Conservation (phyloP, 164 flowering plant species). For the Magnolia officinalis region DNA sequence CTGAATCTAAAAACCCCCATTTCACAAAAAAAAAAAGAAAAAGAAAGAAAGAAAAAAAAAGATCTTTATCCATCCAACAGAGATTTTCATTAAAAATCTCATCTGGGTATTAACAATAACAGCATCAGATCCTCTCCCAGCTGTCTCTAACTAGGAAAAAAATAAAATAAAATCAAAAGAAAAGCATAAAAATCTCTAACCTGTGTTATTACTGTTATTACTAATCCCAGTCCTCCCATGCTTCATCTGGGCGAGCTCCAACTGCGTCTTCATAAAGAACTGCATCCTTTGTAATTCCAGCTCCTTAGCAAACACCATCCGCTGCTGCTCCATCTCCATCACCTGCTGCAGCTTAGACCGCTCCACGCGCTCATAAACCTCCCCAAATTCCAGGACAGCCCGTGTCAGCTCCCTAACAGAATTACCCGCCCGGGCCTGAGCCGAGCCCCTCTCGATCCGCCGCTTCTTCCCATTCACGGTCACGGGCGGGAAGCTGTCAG, state of each 20-base stretch:
- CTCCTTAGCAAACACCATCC: slow-evolving; percentile 83
- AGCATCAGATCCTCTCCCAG: slow-evolving; percentile 1
- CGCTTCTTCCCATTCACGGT: slow-evolving; percentile 26
- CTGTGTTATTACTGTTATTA: slow-evolving; percentile 36
- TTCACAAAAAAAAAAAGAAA: neutral
- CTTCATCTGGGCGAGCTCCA: slow-evolving; percentile 75
- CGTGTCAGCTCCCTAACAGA: slow-evolving; percentile 54
- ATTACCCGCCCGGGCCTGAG: slow-evolving; percentile 24
- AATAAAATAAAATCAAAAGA: neutral
- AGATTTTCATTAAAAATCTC: slow-evolving; percentile 1
- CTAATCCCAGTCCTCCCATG: slow-evolving; percentile 25
- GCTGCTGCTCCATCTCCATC: slow-evolving; percentile 88
- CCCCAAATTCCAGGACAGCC: slow-evolving; percentile 73
- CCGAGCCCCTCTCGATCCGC: slow-evolving; percentile 18
- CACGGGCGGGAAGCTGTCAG: slow-evolving; percentile 45
- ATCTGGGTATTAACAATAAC: neutral
- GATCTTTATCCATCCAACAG: neutral
- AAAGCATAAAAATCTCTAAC: slow-evolving; percentile 11
- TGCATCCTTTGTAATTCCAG: slow-evolving; percentile 91
- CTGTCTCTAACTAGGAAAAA: neutral
- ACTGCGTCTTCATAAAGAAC: slow-evolving; percentile 74
- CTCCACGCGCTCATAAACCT: slow-evolving; percentile 80
- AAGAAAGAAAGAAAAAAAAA: neutral
- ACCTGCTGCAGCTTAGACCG: slow-evolving; percentile 64
- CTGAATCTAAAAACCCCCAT: neutral